These are phyloP conservation scores for Filobasidium floriforme DNA, from an alignment of 768 basidiomycete genomes.

Conservation along the genomic window DNA sequence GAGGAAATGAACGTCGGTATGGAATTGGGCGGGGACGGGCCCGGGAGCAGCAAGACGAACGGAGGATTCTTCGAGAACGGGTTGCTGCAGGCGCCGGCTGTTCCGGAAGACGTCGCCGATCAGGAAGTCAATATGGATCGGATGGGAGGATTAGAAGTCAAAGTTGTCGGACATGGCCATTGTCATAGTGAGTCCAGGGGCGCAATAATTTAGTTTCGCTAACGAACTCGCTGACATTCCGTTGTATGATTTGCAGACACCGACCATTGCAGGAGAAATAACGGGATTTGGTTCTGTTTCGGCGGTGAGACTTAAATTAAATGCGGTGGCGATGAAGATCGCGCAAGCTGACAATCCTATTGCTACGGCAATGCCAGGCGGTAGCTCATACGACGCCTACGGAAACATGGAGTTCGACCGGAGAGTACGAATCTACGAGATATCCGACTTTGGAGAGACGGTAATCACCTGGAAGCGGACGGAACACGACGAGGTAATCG, in stretches of 20 bases:
- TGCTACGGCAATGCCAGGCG: slow-evolving; percentile 30
- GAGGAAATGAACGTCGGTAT: slow-evolving; percentile 63
- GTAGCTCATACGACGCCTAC: slow-evolving; percentile 75
- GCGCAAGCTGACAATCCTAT: no score
- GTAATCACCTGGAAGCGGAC: slow-evolving; percentile 76
- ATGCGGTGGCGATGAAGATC: no score
- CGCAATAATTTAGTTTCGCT: no score
- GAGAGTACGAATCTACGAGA: slow-evolving; percentile 77
- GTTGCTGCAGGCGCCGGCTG: slow-evolving; percentile 64
- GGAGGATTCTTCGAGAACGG: slow-evolving; percentile 80
- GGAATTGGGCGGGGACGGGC: slow-evolving; percentile 51
- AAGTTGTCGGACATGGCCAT: slow-evolving; percentile 84
- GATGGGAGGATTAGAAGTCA: slow-evolving; percentile 61
- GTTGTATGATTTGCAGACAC: slow-evolving; percentile 53
- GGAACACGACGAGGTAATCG: slow-evolving; percentile 36
- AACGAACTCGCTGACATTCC: background rate
- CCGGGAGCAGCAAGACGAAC: slow-evolving; percentile 46
- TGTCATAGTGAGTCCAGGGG: slow-evolving; percentile 66
- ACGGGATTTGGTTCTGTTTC: slow-evolving; percentile 87
- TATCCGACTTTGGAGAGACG: slow-evolving; percentile 84
- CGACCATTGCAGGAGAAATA: slow-evolving; percentile 76
- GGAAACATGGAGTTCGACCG: slow-evolving; percentile 72
- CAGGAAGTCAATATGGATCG: slow-evolving; percentile 19
- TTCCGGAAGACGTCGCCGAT: slow-evolving; percentile 49
- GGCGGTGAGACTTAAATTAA: slow-evolving; percentile 49